These are phyloP conservation scores for Plasmodium blacklocki DNA, from an alignment of 169 alveolate genomes.

Conservation along the genomic window DNA sequence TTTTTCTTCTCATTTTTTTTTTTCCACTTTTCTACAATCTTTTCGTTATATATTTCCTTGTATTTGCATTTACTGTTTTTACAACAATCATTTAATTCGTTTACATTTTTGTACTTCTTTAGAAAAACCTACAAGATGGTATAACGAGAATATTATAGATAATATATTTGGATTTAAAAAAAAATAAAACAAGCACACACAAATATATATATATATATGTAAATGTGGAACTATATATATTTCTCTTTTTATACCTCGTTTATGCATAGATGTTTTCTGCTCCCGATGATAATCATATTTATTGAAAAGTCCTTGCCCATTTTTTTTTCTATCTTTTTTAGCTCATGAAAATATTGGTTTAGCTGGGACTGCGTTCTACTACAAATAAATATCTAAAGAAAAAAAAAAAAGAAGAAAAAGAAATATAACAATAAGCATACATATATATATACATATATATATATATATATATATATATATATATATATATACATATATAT, in stretches of 20 bases:
- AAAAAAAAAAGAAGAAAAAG: background rate
- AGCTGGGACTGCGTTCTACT: constrained; percentile 84
- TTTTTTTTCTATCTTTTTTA: constrained; percentile 63
- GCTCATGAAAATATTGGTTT: constrained; percentile 78
- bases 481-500: too few relatives aligned
- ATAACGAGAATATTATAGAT: too few relatives aligned
- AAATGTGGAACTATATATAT: background rate
- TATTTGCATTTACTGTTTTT: constrained; percentile 34
- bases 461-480: too few relatives aligned
- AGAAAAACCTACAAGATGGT: constrained; percentile 8
- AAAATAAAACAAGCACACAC: too few relatives aligned
- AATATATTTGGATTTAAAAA: too few relatives aligned
- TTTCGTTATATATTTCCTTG: constrained; percentile 31
- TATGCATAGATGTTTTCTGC: constrained; percentile 58
- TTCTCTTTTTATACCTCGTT: constrained; percentile 22
- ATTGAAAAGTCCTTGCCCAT: constrained; percentile 17
- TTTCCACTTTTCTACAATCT: constrained; percentile 1
- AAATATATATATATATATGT: too few relatives aligned
- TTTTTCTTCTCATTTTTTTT: constrained; percentile 22
- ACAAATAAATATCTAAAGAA: constrained; percentile 78
- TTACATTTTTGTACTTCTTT: constrained; percentile 1
- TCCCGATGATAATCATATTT: constrained; percentile 43
- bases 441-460: too few relatives aligned
- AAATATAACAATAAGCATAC: background rate
- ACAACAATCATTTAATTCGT: constrained; percentile 47